Evolutionary conservation across 345 rosid genomes (phyloP), one percentile per base, ranked within the genome.

Genomic region (Combretum micranthum): DNA sequence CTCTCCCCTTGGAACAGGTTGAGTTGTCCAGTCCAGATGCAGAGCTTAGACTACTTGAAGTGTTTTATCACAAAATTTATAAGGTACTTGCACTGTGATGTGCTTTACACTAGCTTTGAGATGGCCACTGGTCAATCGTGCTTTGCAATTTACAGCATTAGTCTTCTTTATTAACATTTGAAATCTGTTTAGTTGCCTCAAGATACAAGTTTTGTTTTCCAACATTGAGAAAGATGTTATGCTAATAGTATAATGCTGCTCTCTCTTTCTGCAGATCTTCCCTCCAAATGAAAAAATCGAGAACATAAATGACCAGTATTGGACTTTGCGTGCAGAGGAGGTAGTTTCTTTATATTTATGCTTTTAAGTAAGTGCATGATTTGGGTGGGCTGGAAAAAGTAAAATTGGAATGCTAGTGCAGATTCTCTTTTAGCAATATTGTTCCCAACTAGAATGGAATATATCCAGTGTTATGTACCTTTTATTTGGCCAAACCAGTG

Each of bases 251-350:
- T 32, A 37, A 50, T 39, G 16, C 12, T 20, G 46, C 23, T 50
- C n/a, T 56, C 37, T 53, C 18, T 62, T 48, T 15, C 65, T 77
- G 62, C 90, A 93, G 99, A 83, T 83, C 52, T 93, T 89, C 75
- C 83, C 96, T 19, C 72, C 81, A 39, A 69, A 65, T 72, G 99
- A 93, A 73, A 87, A 71, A 73, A 93, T 93, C 56, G 99, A 93
- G 81, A 93, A 87, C 63, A 93, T 93, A 62, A 89, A 89, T 83
- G 99, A 93, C 64, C 96, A 89, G 69, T 93, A 89, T 71, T 93
- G 97, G 99, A 93, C 97, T 44, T 64, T 93, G 47, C 91, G 99
- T 15, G 97, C 96, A 60, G 99, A 93, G 65, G 99, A 93, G 99
- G 99, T 69, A 74, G 65, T 69, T 73, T 49, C 43, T 7, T 55